Evolutionary conservation across 2,329 filamentous ascomycete species (phyloP), one percentile per base, ranked within the genome.

Genomic region (Colletotrichum liriopes): DNA sequence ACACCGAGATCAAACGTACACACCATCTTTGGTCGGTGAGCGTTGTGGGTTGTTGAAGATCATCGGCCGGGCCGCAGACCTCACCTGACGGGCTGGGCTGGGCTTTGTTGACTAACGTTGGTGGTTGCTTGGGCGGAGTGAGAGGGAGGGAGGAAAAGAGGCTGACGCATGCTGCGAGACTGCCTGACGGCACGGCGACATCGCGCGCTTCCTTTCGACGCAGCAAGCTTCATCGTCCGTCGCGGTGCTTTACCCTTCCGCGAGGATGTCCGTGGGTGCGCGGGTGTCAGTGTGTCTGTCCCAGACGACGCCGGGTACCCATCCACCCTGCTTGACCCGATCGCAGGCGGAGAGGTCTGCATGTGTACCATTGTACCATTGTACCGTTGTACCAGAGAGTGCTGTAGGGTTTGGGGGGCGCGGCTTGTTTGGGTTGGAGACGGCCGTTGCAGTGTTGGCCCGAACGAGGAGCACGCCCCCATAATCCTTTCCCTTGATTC

Each of bases 1-100:
- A 72, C 70, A 70, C 39, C 65, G 70, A 70, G 65, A 61, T 54
- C 65, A 72, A 45, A 70, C 65, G 32, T 69, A 16, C 70, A 70
- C 70, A 65, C 70, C 70, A 69, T 61, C 60, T 63, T 54, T 64
- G 65, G 39, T 72, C 65, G 66, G 70, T 69, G 65, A 70, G 70
- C 65, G 52, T 29, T n/a, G 54, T 37, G 65, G 45, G 32, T 62
- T 45, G 69, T 65, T 61, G 65, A 69, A 69, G 66, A 65, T 69
- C 59, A 37, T 55, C 59, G 54, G 26, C 39, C 59, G 65, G 59
- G 45, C 65, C 65, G 58, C 49, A 29, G 54, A 47, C 32, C 26
- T 65, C 32, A 66, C 37, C 23, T 41, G 49, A 47, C 54, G 41
- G 54, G 65, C 47, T 52, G 41, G 54, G 65, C 47, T 52, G 47